Evolutionary conservation across 164 flowering plant species (phyloP), one percentile per base, ranked within the genome.

Genomic region (Chloranthus sessilifolius): DNA sequence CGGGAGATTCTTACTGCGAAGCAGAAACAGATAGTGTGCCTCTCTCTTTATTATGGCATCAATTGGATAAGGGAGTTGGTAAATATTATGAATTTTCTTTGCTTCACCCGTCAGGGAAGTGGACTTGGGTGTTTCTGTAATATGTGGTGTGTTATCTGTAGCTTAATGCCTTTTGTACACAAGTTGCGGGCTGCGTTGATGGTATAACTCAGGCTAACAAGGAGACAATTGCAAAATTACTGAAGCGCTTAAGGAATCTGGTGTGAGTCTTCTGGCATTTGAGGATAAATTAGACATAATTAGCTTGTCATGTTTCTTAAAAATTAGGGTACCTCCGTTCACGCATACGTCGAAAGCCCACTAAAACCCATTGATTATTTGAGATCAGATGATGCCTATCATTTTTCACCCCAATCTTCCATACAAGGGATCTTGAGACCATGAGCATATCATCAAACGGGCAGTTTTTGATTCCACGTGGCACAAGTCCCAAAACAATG

Each of bases 41-140:
- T 78, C 20, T 85, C 85, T 46, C 69, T 88, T 25, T 85, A 76
- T 70, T 81, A 79, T 72, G 91, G 91, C 11, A 64, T 58, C 51
- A 85, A 85, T 55, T 88, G 96, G 96, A 73, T 85, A 16, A 62
- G 95, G 42, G 95, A 85, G 58, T 72, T 88, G 80, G 96, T 88
- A 70, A 30, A 65, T 61, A 19, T 23, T 29, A 15, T 21, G 45
- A 30, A 26, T 27, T 43, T 24, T 28, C 14, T 31, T 56, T 47
- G 16, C 12, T 34, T 25, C 44, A 16, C 16, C 14, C 49, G 36
- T 27, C 26, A 14, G 12, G 49, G 47, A 16, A 46, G 11, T 4
- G 14, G 30, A 12, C 14, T n/a, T 14, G 0, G 9, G 15, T 19
- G 17, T 14, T 50, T 50, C 25, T 16, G 1, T 36, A 15, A 50